Conservation (phyloP, 805 yeast genomes). For the Barnettozyma wickerhamii region DNA sequence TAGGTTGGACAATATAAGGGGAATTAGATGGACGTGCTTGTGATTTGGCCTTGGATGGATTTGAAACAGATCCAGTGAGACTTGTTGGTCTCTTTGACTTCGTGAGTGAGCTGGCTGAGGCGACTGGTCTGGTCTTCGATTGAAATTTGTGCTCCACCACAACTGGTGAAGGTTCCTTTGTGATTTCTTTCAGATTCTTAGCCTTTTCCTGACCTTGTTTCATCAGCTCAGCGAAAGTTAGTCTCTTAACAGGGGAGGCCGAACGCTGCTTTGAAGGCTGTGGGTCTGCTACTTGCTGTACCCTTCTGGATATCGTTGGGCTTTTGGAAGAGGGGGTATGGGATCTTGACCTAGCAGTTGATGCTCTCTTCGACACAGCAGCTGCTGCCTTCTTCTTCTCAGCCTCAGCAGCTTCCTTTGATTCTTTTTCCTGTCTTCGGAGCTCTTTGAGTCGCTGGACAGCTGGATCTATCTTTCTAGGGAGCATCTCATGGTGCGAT, state of each 20-base stretch:
- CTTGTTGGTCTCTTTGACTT: background rate
- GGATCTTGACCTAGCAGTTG: background rate
- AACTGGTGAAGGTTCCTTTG: slow-evolving; percentile 19
- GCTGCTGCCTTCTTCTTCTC: slow-evolving; percentile 26
- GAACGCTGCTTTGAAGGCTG: slow-evolving; percentile 1
- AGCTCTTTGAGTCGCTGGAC: slow-evolving; percentile 66
- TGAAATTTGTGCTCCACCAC: slow-evolving; percentile 5
- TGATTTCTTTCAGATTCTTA: slow-evolving; percentile 8
- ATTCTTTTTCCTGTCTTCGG: slow-evolving; percentile 50
- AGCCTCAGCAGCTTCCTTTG: slow-evolving; percentile 26
- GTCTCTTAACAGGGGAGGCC: slow-evolving; percentile 34
- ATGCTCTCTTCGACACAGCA: background rate
- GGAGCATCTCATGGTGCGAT: background rate
- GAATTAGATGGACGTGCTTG: background rate
- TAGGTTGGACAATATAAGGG: background rate
- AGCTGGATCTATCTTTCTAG: slow-evolving; percentile 56
- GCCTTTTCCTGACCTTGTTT: slow-evolving; percentile 45
- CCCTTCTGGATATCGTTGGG: background rate
- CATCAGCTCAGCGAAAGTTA: slow-evolving; percentile 54
- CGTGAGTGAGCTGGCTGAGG: background rate
- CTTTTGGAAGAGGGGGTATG: slow-evolving; percentile 9
- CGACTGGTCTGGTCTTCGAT: slow-evolving; percentile 11
- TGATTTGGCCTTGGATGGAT: background rate
- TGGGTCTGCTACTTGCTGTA: background rate
- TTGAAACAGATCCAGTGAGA: background rate